Base-by-base conservation (phyloP, 306 rosid species). In the Arachis stenosperma region DNA sequence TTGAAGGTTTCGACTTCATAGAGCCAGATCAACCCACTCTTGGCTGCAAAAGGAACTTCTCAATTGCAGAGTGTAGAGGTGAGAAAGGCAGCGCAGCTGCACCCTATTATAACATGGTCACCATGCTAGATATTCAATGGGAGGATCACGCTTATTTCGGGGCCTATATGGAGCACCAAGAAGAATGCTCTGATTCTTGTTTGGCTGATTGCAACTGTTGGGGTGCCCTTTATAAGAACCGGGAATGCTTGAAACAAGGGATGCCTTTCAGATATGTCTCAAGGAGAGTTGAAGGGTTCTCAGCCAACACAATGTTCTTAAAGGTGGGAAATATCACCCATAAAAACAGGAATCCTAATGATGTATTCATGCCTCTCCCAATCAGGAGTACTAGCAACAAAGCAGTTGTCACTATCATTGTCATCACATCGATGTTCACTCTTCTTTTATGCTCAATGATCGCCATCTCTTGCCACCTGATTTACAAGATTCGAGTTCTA, bases 251-350 rank as follows among this genome's bases (percentile, higher is more conserved):
- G 30, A 83, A 71, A 67, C 73, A 60, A 2, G 57, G 76, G 37
- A 42, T 47, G 12, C 86, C 86, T 65, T 79, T 83, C 36, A 83
- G 75, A 50, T 79, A 83, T 67, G 55, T 66, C n/a, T 22, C 4
- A 36, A 56, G 80, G 72, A 5, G 0, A 43, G 1, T 0, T 22
- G 3, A 2, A 22, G 2, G 0, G 0, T 0, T 9, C 15, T 2
- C 27, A 22, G 27, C 27, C 27, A 2, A 13, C 3, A 67, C 52
- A 2, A 6, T 3, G 9, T 70, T 79, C 73, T 14, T 79, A 27
- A 83, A 83, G 69, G 69, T 73, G 17, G 79, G 79, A 71, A 55
- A 12, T 2, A 40, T 0, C 29, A 63, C 15, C 61, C 37, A 70
- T n/a, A n/a, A 0, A 36, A 58, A 2, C 58, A 2, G 46, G 59